A percentile compares a stretch with the other conserved stretches of the same genome.
Evolutionary conservation across 2,329 filamentous ascomycete genomes (phyloP).

Genomic region (Penicillium decumbens): DNA sequence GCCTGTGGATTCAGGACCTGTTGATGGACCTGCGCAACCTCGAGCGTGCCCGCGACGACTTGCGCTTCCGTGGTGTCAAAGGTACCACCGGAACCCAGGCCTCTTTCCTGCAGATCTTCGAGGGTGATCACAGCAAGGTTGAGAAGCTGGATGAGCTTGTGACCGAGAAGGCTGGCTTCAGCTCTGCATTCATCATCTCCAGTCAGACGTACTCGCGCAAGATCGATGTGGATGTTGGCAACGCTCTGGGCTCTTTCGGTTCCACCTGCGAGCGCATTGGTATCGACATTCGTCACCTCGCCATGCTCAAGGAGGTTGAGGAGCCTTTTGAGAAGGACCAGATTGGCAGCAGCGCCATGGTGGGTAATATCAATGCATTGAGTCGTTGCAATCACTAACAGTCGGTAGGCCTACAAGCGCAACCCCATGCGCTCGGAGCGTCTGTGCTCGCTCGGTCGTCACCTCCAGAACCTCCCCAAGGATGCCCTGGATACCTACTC

Average conservation of each 20-base stretch:
- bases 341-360: conserved; percentile 63
- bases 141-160: conserved; percentile 60
- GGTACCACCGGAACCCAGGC: conserved; percentile 75
- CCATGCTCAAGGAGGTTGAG: conserved; percentile 75
- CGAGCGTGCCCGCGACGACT: conserved; percentile 61
- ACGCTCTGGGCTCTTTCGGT: conserved; percentile 73
- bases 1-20: conserved; percentile 71
- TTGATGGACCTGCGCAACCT: conserved; percentile 71
- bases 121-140: conserved; percentile 56
- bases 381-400: conserved; percentile 20
- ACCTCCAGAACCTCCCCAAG: conserved; percentile 51
- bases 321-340: conserved; percentile 78
- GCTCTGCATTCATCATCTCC: conserved; percentile 58
- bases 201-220: conserved; percentile 75
- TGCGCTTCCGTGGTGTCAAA: conserved; percentile 71
- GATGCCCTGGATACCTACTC: conserved; percentile 63
- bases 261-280: conserved; percentile 73
- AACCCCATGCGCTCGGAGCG: conserved; percentile 56
- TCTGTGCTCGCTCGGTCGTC: conserved; percentile 55
- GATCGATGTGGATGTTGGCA: conserved; percentile 74
- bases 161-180: conserved; percentile 62
- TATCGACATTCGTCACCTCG: conserved; percentile 68
- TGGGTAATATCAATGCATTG: conserved; percentile 13
- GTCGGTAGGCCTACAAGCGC: conserved; percentile 61
- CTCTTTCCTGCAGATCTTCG: conserved; percentile 67